phyloP scores from a whole-genome alignment of 208 protist genomes.

The Trypanosoma conorhini region DNA sequence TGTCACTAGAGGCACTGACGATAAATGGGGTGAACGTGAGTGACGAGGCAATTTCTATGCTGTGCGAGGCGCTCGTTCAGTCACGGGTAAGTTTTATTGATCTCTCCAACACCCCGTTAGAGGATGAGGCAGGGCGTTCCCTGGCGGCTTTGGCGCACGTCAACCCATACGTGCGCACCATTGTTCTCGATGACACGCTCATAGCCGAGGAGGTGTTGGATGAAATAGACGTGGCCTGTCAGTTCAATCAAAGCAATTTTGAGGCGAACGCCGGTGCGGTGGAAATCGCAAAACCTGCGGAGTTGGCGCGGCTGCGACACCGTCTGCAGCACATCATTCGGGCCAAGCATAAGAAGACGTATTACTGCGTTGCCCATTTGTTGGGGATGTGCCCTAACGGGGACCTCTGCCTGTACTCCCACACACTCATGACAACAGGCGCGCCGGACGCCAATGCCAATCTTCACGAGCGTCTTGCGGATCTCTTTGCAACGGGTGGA shows the following conservation, averaged over 20 bases:
- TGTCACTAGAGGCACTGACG: conserved; percentile 82
- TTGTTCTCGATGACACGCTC: conserved; percentile 86
- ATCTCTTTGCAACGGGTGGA: conserved; percentile 64
- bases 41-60: conserved; percentile 73
- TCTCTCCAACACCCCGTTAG: conserved; percentile 79
- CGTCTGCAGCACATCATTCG: conserved; percentile 71
- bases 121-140: conserved; percentile 80
- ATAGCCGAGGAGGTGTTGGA: conserved; percentile 85
- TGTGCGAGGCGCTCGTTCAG: conserved; percentile 76
- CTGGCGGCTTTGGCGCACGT: conserved; percentile 81
- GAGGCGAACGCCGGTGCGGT: conserved; percentile 57
- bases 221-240: conserved; percentile 90
- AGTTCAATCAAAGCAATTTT: conserved; percentile 90
- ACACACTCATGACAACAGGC: conserved; percentile 50
- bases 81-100: conserved; percentile 86
- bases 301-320: conserved; percentile 63
- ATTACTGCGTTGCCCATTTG: conserved; percentile 75
- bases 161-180: conserved; percentile 84
- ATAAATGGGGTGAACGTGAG: conserved; percentile 82
- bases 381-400: conserved; percentile 83
- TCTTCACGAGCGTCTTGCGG: conserved; percentile 69
- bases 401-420: conserved; percentile 75
- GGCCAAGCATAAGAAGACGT: conserved; percentile 41
- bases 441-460: conserved; percentile 35
- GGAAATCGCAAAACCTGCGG: conserved; percentile 50